These are phyloP conservation scores for Boeremia lycopersici DNA, from an alignment of 2,329 filamentous ascomycete species.

Conservation along the genomic window DNA sequence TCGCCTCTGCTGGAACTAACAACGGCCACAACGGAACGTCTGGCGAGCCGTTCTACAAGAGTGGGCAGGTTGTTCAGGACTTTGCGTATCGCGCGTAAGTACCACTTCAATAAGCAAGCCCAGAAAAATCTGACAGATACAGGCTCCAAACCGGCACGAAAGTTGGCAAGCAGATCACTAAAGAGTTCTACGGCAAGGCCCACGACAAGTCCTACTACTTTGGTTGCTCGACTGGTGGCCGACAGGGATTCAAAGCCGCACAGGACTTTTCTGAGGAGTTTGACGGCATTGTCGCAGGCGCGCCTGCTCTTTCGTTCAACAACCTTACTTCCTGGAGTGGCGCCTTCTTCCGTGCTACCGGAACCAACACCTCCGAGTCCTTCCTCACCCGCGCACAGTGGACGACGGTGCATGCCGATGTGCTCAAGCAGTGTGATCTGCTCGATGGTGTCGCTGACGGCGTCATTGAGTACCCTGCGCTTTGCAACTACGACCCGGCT, in stretches of 20 bases:
- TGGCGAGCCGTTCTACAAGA: conserved; percentile 55
- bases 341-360: conserved; percentile 37
- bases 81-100: conserved; percentile 54
- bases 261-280: conserved; percentile 46
- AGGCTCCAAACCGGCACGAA: conserved; percentile 40
- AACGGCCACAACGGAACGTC: conserved; percentile 53
- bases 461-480: conserved; percentile 54
- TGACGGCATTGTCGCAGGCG: conserved; percentile 46
- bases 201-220: conserved; percentile 51
- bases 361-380: conserved; percentile 35
- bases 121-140: conserved; percentile 3
- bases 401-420: conserved; percentile 48
- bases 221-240: conserved; percentile 46
- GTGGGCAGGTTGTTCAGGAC: conserved; percentile 54
- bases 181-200: conserved; percentile 48
- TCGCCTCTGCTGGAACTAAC: conserved; percentile 50
- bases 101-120: not conserved
- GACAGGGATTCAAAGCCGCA: conserved; percentile 45
- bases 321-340: conserved; percentile 44
- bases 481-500: conserved; percentile 53
- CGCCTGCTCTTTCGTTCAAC: conserved; percentile 42
- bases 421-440: conserved; percentile 57
- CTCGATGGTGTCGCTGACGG: conserved; percentile 57
- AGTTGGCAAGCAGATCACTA: conserved; percentile 50
- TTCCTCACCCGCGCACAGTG: conserved; percentile 51